A percentile compares a stretch with the other conserved stretches of the same genome.
phyloP scores from a whole-genome alignment of 192 early-diverging fungal species.

The Coemansia sp. region DNA sequence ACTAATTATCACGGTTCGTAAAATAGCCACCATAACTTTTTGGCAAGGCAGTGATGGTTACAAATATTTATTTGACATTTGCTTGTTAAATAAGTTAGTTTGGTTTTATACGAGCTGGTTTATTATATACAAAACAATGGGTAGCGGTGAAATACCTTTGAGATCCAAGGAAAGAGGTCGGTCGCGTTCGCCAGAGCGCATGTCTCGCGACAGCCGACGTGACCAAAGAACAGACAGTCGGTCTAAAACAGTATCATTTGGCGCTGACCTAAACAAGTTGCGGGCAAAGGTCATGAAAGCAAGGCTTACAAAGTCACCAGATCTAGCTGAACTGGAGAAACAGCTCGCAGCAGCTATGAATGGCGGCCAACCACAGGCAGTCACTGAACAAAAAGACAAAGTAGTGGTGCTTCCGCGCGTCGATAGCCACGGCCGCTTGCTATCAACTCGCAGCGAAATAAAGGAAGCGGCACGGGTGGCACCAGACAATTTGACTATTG shows the following conservation, averaged over 20 bases:
- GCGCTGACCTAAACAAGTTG: conserved; percentile 79
- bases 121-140: not conserved
- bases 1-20: not conserved
- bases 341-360: conserved; percentile 67
- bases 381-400: conserved; percentile 3
- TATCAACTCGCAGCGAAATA: not conserved
- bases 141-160: not conserved
- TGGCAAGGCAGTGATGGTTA: not conserved
- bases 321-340: conserved; percentile 65
- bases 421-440: conserved; percentile 41
- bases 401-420: conserved; percentile 37
- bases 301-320: conserved; percentile 63
- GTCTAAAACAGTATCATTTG: conserved; percentile 4
- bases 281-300: conserved; percentile 81
- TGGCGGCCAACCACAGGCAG: conserved; percentile 7
- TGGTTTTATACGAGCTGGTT: not conserved
- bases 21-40: not conserved
- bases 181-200: conserved; percentile 4
- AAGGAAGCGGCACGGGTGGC: conserved; percentile 21
- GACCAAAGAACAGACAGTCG: not conserved
- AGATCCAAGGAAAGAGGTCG: not conserved
- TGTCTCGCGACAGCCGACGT: not conserved
- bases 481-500: conserved; percentile 2
- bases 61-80: not conserved
- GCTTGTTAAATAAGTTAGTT: not conserved